Evolutionary conservation across 768 basidiomycete genomes (phyloP), one percentile per base, ranked within the genome.

Genomic region (Xerocomellus intermedius): DNA sequence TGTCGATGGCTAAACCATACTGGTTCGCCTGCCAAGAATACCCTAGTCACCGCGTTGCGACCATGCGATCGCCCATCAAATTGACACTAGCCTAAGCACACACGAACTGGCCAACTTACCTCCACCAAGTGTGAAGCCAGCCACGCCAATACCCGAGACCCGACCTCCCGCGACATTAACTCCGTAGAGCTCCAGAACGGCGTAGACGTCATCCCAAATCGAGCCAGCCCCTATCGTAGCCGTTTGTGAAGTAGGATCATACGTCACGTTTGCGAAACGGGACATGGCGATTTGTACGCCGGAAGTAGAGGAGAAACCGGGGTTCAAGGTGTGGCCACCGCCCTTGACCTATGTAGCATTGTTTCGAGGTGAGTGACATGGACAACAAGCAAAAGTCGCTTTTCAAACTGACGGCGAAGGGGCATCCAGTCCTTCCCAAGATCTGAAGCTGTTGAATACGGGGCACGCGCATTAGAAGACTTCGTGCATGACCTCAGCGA

Each of bases 171-270:
- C 76, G 16, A 86, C 82, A 43, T 75, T 82, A 8, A 83, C 79
- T 7, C 72, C 74, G 51, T 73, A 61, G 0, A 79, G 80, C 6
- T 70, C 74, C 5, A 88, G 73, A 6, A 78, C 79, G 3, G 73
- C 71, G 57, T 86, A 87, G 68, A 81, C 83, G 33, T 85, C 79
- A 62, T 89, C 86, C 85, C 85, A 88, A 26, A 83, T 73, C n/a
- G 82, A 62, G 6, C 77, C 76, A 8, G 74, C 63, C 33, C 72
- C 74, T 46, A 77, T 57, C 12, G 63, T 70, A 2, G 67, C 80
- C 0, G 77, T 82, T 50, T 77, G 70, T 0, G 74, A 59, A 0
- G 58, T 50, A 2, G 65, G 54, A 42, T 82, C 64, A 49, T 82
- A 83, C 2, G 50, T 69, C 21, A 82, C 75, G 17, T 77, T 56